Base-by-base conservation (phyloP, 208 protist species). In the Wallacemonas sp. region DNA sequence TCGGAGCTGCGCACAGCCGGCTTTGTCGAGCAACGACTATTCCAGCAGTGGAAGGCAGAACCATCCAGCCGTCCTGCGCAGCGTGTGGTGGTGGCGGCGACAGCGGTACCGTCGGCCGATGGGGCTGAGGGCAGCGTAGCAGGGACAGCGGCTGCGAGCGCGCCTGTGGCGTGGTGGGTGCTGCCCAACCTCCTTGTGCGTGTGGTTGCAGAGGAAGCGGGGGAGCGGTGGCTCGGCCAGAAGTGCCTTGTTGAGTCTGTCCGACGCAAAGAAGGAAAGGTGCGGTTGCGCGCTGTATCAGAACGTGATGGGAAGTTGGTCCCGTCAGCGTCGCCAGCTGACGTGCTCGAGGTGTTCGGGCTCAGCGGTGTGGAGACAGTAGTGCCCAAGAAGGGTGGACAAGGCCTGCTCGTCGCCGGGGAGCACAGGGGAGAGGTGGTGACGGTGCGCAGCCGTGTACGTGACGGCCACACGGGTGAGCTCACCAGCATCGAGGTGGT, bases 1-100 rank as follows among this genome's bases (percentile, higher is more conserved):
- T 52, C 45, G n/a, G 78, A 83, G n/a, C 69, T 91, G 42, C 86
- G 85, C 13, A 78, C 80, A 1, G 89, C 89, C 29, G 89, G 89
- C 10, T 90, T 89, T 62, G 73, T 90, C 15, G 86, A 95, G 66
- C 59, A 42, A n/a, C 54, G 59, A 45, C 62, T 91, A 22, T 92
- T 81, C 62, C 52, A 32, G 1, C 33, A 68, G 46, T 95, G 89
- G 87, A 92, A 87, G 71, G 65, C 58, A 3, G 80, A 95, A 48
- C 82, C 86, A 19, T 61, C 66, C n/a, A 81, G 70, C 22, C 83
- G 86, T 0, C 89, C 89, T 0, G 78, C 88, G 38, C 53, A 62
- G 50, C 22, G 70, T 54, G 52, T 42, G 22, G 27, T 30, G n/a
- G 26, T 29, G 33, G 12, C 37, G 66, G 15, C 29, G 8, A n/a